A percentile compares a stretch with the other conserved stretches of the same genome.
These are phyloP conservation scores for Flaveria brownii DNA, from an alignment of 129 eudicot genomes.

Conservation along the genomic window DNA sequence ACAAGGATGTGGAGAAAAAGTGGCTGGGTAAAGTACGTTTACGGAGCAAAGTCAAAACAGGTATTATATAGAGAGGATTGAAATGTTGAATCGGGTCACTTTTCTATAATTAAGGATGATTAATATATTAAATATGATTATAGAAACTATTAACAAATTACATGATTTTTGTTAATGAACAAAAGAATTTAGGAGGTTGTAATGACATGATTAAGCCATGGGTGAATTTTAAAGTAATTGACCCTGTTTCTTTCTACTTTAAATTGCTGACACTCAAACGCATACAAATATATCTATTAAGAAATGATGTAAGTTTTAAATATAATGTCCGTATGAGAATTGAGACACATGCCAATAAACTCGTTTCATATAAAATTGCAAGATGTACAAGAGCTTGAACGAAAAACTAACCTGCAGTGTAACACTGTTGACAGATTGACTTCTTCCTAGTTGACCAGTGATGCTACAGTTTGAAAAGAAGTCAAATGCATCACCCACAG, in stretches of 20 bases:
- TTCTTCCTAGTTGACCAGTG: conserved; percentile 64
- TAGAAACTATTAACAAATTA: neutral
- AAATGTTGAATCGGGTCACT: neutral
- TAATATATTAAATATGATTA: neutral
- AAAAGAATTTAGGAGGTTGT: neutral
- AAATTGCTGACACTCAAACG: neutral
- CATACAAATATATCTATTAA: no score
- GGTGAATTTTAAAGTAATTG: neutral
- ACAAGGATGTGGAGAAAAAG: conserved; percentile 3
- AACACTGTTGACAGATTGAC: conserved; percentile 66
- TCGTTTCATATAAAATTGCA: neutral
- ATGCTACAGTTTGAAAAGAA: conserved; percentile 75
- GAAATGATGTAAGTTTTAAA: neutral
- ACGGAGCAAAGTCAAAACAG: neutral
- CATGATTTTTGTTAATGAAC: neutral
- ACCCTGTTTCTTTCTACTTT: neutral
- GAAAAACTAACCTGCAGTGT: conserved; percentile 62
- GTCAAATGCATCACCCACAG: conserved; percentile 56
- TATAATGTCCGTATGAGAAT: neutral
- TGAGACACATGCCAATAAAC: neutral
- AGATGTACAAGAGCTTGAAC: conserved; percentile 17
- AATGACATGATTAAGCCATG: neutral
- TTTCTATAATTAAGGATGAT: neutral
- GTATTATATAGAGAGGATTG: neutral
- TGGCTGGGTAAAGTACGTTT: neutral